Evolutionary conservation across 1,139 yeast genomes (phyloP), one percentile per base, ranked within the genome.

Genomic region (Nakaseomyces bracarensis): DNA sequence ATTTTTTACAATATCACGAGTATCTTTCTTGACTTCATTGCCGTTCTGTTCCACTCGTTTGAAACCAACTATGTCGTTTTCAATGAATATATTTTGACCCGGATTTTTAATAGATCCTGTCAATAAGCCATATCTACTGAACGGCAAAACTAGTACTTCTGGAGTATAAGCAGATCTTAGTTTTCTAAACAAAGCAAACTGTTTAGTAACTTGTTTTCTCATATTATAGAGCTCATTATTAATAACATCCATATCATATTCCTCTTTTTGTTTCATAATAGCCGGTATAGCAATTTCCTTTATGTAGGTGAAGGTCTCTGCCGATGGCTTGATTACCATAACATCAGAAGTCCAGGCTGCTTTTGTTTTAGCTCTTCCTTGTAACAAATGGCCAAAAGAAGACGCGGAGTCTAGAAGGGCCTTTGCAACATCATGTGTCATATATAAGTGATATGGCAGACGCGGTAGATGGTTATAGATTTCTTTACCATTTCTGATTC

Each of bases 271-370:
- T 11, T 46, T 46, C 21, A 52, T 3, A 6, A 42, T 43, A 3
- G 38, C 41, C 0, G 64, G 64, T n/a, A 60, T 20, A 14, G 44
- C 31, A 11, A 42, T 44, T 14, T 45, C 37, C 14, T 42, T 35
- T 14, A 58, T 53, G 10, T 37, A 28, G 4, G 47, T 31, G 38
- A 54, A 59, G 1, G 47, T 41, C 29, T 49, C 50, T 9, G 36
- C 35, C n/a, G 54, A 50, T 8, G 64, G 64, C 14, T 50, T 58
- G 20, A 60, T 56, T 4, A 60, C 64, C 64, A 60, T 60, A 11
- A 60, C 36, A 43, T 55, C 50, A 3, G 61, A 49, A 2, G 61
- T 56, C 47, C 58, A 57, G 27, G 49, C 50, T 3, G 52, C 42
- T 39, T 54, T 55, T 28, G 53, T 43, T 9, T 49, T 44, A 29